Percentiles rank a stretch among this genome's conserved stretches.
Evolutionary conservation across 192 early-diverging fungal genomes (phyloP).

Genomic region (Backusella australiensis): DNA sequence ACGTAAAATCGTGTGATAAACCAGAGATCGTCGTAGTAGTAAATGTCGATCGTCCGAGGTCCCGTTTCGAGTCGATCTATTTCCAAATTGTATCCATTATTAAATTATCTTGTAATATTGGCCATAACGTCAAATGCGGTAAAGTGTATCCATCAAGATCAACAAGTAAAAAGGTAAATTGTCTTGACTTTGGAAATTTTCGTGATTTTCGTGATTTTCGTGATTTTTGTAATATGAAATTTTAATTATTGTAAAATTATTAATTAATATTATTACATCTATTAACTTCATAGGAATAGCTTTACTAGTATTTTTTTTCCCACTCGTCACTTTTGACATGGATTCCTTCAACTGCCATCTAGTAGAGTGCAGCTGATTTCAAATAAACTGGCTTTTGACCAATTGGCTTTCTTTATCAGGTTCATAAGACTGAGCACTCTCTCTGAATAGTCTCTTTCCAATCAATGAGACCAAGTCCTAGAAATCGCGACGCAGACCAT

Average conservation of each 20-base stretch:
- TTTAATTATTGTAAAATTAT: conserved; percentile 31
- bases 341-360: conserved; percentile 30
- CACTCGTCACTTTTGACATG: conserved; percentile 63
- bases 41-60: conserved; percentile 24
- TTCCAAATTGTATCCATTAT: conserved; percentile 3
- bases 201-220: conserved; percentile 74
- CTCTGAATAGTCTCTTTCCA: conserved; percentile 52
- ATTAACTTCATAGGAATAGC: conserved; percentile 33
- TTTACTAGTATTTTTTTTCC: conserved; percentile 43
- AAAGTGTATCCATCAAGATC: conserved; percentile 73
- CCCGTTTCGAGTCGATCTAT: neutral
- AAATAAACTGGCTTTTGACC: conserved; percentile 83
- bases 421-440: conserved; percentile 56
- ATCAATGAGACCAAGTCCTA: conserved; percentile 70
- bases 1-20: conserved; percentile 63
- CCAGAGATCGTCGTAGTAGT: conserved; percentile 73
- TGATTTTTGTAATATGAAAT: conserved; percentile 84
- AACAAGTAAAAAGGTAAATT: conserved; percentile 62
- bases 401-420: conserved; percentile 75
- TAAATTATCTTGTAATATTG: conserved; percentile 10
- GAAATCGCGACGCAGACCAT: conserved; percentile 73
- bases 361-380: conserved; percentile 59
- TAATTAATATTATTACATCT: neutral
- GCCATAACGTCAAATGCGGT: conserved; percentile 77
- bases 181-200: conserved; percentile 52